phyloP scores from a whole-genome alignment of 73 alveolate genomes.

The Tetrahymena malaccensis region DNA sequence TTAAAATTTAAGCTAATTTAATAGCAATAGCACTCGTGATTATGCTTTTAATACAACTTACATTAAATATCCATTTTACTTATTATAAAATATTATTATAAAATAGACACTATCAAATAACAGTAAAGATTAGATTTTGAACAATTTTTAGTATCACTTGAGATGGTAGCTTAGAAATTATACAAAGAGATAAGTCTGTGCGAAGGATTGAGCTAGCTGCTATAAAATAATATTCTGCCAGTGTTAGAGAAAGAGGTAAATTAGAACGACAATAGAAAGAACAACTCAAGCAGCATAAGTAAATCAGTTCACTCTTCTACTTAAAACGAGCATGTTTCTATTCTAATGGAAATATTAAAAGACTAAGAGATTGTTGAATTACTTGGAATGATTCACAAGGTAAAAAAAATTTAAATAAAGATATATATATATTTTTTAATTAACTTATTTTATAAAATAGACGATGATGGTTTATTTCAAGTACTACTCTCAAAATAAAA shows the following conservation, averaged over 20 bases:
- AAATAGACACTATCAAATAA: not conserved
- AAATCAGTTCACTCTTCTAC: not conserved
- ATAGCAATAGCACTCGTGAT: too few relatives aligned
- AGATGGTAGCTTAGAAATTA: slow-evolving; percentile 34
- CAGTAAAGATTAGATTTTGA: slow-evolving; percentile 51
- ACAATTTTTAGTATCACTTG: slow-evolving; percentile 44
- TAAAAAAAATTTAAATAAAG: slow-evolving; percentile 12
- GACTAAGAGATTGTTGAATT: slow-evolving; percentile 56
- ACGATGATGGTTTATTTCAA: slow-evolving; percentile 17
- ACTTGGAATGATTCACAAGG: slow-evolving; percentile 55
- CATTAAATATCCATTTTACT: not conserved
- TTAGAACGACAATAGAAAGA: slow-evolving; percentile 9
- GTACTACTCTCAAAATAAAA: slow-evolving; percentile 43
- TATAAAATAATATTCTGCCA: slow-evolving; percentile 19
- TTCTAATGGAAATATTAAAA: slow-evolving; percentile 56
- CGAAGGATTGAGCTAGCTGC: slow-evolving; percentile 10
- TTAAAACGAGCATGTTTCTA: slow-evolving; percentile 39
- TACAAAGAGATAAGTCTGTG: slow-evolving; percentile 2
- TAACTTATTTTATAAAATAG: not conserved
- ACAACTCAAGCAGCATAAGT: not conserved
- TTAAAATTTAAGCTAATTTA: not conserved
- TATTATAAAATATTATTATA: too few relatives aligned
- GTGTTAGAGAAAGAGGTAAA: not conserved
- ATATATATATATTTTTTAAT: not conserved
- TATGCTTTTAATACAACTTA: too few relatives aligned